Base-by-base conservation (phyloP, 768 basidiomycete species). In the Boletellus ananas region DNA sequence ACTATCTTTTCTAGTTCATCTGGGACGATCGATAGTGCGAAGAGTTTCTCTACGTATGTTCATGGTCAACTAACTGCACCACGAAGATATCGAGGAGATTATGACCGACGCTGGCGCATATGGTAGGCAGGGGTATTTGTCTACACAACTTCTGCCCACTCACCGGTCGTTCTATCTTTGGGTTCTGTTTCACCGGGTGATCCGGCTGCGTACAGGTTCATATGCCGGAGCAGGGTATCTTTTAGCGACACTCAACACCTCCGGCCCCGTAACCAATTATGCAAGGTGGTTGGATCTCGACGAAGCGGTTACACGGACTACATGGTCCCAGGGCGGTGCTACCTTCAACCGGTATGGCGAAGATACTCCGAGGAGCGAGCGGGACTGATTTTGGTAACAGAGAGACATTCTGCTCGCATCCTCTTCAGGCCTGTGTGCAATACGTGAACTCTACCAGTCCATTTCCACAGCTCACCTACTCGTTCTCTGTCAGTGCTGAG, bases 251-350 rank as follows among this genome's bases (percentile, higher is more conserved):
- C 54, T 85, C 21, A 63, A 79, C 52, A 54, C 59, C 8, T 72
- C 70, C 2, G 76, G 56, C 16, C 6, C 45, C 5, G 55, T 61
- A 11, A 57, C 63, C 2, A 69, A 78, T 52, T 88, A 84, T 58
- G 72, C 64, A 21, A 77, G 87, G 21, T 88, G 83, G 80, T 71
- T 90, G 29, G 85, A 90, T 54, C 68, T 90, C 27, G 85, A 89
- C 52, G 67, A 78, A 51, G 84, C 74, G 2, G 65, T 84, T 31
- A 73, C 78, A 8, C 73, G 76, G 27, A 80, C 84, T 0, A 70
- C 70, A 2, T 89, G 87, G 87, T 75, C 75, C 1, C 80, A 84
- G 58, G 71, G 63, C 23, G 72, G 71, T 20, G 63, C 60, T 7
- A 66, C 69, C 13, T 79, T 80, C 40, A 63, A 70, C 45, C 75